Conservation (phyloP, 169 alveolate genomes). For the Perkinsus olseni region DNA sequence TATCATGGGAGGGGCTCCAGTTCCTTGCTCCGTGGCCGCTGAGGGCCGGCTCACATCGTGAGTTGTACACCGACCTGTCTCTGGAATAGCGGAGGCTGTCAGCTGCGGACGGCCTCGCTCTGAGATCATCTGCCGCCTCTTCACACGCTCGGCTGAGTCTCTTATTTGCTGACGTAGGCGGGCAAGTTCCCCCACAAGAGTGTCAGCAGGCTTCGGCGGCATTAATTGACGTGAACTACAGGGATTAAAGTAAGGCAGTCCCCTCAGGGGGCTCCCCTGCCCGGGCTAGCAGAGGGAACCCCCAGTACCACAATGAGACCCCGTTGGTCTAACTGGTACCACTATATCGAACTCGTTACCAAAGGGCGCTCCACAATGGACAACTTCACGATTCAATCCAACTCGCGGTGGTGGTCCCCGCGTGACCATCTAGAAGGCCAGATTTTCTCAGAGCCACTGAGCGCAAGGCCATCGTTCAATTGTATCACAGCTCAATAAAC, state of each 20-base stretch:
- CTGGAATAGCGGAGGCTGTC: neutral
- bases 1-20: neutral
- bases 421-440: too few relatives aligned
- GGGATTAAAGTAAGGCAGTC: neutral
- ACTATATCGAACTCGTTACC: too few relatives aligned
- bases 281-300: neutral
- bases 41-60: neutral
- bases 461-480: too few relatives aligned
- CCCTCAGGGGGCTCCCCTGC: neutral
- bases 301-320: too few relatives aligned
- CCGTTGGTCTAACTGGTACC: too few relatives aligned
- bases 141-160: neutral
- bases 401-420: too few relatives aligned
- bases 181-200: neutral
- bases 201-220: neutral
- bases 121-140: neutral
- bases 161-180: neutral
- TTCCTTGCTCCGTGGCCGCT: neutral
- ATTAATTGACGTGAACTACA: neutral
- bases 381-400: too few relatives aligned
- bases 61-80: neutral
- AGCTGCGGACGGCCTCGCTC: neutral
- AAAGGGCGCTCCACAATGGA: too few relatives aligned
- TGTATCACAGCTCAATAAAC: neutral
- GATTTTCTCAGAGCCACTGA: too few relatives aligned